phyloP scores from a whole-genome alignment of 1,284 basidiomycete species.

The Leccinum fallax region DNA sequence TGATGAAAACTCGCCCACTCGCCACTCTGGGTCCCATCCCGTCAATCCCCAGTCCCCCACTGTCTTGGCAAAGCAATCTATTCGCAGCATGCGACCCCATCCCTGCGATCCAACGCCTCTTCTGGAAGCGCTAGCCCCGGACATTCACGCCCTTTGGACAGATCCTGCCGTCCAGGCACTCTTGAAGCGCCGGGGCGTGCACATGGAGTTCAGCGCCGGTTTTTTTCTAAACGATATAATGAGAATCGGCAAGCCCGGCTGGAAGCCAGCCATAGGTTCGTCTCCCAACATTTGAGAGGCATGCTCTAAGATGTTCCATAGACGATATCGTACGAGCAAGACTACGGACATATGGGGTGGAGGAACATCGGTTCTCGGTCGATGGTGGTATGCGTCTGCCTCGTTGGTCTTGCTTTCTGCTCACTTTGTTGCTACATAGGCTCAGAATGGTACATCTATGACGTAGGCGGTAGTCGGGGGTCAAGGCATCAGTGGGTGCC shows the following conservation, averaged over 20 bases:
- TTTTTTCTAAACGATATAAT: constrained; percentile 70
- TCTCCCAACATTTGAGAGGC: background rate
- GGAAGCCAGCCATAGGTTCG: constrained; percentile 58
- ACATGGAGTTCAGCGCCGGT: constrained; percentile 59
- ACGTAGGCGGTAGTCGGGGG: constrained; percentile 65
- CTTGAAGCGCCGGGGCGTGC: constrained; percentile 48
- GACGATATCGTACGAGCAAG: constrained; percentile 67
- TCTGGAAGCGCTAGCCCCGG: constrained; percentile 57
- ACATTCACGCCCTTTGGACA: constrained; percentile 64
- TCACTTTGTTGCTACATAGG: constrained; percentile 33
- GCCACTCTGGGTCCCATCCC: background rate
- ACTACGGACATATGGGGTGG: constrained; percentile 66
- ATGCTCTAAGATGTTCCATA: constrained; percentile 18
- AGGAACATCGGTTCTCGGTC: constrained; percentile 63
- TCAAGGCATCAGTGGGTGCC: constrained; percentile 64
- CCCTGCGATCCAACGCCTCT: constrained; percentile 50
- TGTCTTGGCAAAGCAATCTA: background rate
- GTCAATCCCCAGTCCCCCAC: background rate
- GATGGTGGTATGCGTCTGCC: constrained; percentile 45
- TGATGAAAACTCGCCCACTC: background rate
- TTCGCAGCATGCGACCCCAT: constrained; percentile 19
- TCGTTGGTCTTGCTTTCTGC: constrained; percentile 10
- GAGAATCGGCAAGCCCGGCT: constrained; percentile 55
- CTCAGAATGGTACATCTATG: constrained; percentile 66
- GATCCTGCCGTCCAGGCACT: constrained; percentile 55